phyloP scores from a whole-genome alignment of 192 early-diverging fungal species.

The Phlyctochytrium planicorne region DNA sequence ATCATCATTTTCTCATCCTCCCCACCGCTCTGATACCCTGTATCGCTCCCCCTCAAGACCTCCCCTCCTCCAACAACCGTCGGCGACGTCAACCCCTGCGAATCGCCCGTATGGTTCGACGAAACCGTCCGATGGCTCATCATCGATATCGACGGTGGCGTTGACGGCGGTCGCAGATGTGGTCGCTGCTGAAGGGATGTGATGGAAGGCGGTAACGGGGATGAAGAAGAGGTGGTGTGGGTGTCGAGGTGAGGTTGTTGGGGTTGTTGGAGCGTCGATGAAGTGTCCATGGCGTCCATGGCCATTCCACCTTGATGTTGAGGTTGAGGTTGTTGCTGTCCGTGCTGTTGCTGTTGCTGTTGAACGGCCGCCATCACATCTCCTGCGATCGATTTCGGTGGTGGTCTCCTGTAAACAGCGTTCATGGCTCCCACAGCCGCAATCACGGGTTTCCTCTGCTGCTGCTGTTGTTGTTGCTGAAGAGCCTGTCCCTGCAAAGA shows the following conservation, averaged over 20 bases:
- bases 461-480: too few relatives aligned
- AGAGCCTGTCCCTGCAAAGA: too few relatives aligned
- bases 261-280: not conserved
- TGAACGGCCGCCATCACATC: too few relatives aligned
- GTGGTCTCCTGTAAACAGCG: too few relatives aligned
- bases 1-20: not conserved
- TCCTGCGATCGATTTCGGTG: too few relatives aligned
- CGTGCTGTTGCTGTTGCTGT: too few relatives aligned
- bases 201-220: not conserved
- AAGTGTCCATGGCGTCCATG: not conserved
- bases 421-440: too few relatives aligned
- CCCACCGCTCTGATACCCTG: conserved; percentile 1
- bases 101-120: not conserved
- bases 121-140: not conserved
- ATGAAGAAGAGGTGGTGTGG: too few relatives aligned
- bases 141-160: not conserved
- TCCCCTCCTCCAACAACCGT: not conserved
- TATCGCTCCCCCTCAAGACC: not conserved
- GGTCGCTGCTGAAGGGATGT: not conserved
- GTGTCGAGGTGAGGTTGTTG: not conserved
- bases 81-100: conserved; percentile 4
- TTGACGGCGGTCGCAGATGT: not conserved
- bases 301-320: not conserved
- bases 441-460: too few relatives aligned
- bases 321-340: too few relatives aligned